Evolutionary conservation across 768 basidiomycete species (phyloP), one percentile per base, ranked within the genome.

Genomic region (Tulasnella sp.): DNA sequence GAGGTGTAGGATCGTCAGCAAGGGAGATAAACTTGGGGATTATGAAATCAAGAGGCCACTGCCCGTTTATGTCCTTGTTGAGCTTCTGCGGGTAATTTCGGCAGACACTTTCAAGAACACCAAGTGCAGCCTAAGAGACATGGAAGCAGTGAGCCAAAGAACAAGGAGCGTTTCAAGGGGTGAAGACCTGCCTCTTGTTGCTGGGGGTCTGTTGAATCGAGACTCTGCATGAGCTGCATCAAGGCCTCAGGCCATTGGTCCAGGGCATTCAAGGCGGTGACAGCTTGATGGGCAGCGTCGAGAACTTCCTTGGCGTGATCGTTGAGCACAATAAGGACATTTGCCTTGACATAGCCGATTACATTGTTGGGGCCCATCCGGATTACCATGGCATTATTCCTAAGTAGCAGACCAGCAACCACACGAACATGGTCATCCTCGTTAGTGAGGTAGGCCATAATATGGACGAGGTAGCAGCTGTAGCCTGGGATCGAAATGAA

Each of bases 41-140:
- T 83, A 99, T 91, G 69, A 81, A 90, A 70, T 98, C 90, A 63
- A 99, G 80, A 0, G 93, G 90, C 49, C 90, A 79, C n/a, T 83
- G 81, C 52, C 94, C 94, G 64, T 83, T 83, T 66, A 98, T 87
- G 61, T 93, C 86, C 61, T 97, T 79, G 69, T 96, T 90, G 72
- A 97, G 78, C 73, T 94, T 92, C 62, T 87, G 80, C 15, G 96
- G 93, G 62, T 89, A 93, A 67, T 99, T 94, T 69, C 97, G 91
- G 69, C 91, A 94, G 51, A 94, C 86, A 68, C 96, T 96, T 69
- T 89, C 86, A 34, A 98, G 77, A 2, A 91, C 84, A 67, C 89
- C 86, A 72, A 98, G 96, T 12, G 91, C 88, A 45, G 88, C 87
- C 94, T 85, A 64, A 62, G 62, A 62, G 51, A 23, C 57, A 53